Evolutionary conservation across 225 moss, liverwort and hornwort species (phyloP), one percentile per base, ranked within the genome.

Genomic region (Takakia lepidozioides): DNA sequence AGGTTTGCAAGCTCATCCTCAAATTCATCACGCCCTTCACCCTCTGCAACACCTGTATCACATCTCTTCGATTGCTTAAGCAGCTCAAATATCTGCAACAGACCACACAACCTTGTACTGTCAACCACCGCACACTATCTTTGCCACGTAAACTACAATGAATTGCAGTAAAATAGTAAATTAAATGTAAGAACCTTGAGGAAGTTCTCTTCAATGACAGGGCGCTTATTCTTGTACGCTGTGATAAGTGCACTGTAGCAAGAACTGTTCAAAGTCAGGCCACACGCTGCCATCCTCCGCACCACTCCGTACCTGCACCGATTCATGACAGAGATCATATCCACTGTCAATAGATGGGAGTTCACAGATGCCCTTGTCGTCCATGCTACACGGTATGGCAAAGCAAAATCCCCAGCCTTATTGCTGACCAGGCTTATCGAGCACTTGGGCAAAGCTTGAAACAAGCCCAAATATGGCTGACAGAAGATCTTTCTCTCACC

Each of bases 11-110:
- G 56, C 51, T 66, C 82, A 43, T 89, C 89, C 27, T 89, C 85
- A 41, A 62, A 44, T 16, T 82, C 81, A 45, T 80, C 67, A 42
- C 35, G 57, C 9, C 29, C 40, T 68, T 83, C 91, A 43, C 24
- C 57, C 53, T 72, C 78, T 49, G 69, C 64, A 28, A 83, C 57
- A 16, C 72, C 59, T 38, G 70, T 57, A 53, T 66, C 77, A 57
- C 81, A 78, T 18, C 70, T 64, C 59, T 87, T 84, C 19, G 87
- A 86, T 41, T 84, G 87, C 49, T 92, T 84, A 51, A 92, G 55
- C 18, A 92, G 47, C 56, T 87, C 91, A 63, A 87, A 79, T 42
- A 92, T 92, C 87, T 85, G 74, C 52, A 55, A 62, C 20, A 25
- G 10, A 5, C 22, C 48, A 6, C 48, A 10, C 55, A 22, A 74